Evolutionary conservation across 73 alveolate species (phyloP).

Genomic region (Paramecium sexaurelia): DNA sequence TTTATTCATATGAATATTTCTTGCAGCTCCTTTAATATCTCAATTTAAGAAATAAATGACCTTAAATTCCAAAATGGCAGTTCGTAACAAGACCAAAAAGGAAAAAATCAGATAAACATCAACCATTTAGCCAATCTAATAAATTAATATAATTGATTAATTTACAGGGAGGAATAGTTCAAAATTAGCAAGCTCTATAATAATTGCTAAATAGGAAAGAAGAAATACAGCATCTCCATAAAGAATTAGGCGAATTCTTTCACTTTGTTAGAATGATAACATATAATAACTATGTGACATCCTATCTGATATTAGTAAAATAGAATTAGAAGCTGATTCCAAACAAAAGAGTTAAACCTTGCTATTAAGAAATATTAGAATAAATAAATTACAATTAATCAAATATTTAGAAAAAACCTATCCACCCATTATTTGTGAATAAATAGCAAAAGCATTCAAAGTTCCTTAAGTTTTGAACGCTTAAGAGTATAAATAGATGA

Average conservation of each 20-base stretch:
- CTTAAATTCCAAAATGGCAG: neutral
- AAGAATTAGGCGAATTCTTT: neutral
- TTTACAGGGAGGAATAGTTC: slow-evolving; percentile 39
- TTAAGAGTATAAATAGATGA: neutral
- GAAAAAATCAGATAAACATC: neutral
- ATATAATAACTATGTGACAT: neutral
- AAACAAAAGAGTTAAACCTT: neutral
- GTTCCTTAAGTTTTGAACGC: neutral
- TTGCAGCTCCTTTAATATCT: neutral
- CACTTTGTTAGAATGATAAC: neutral
- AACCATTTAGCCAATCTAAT: neutral
- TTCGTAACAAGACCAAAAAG: neutral
- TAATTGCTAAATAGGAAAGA: neutral
- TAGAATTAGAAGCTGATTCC: neutral
- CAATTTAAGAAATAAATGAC: neutral
- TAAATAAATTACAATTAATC: neutral
- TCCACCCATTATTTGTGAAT: neutral
- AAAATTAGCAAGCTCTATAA: slow-evolving; percentile 15
- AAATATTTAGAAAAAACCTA: neutral
- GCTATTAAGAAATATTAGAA: slow-evolving; percentile 12
- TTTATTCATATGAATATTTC: neutral
- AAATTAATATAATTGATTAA: neutral
- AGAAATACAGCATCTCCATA: slow-evolving; percentile 18
- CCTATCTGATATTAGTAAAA: neutral
- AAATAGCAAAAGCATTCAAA: neutral